Percentiles rank a stretch among this genome's conserved stretches.
These are phyloP conservation scores for Pholiota conissans DNA, from an alignment of 768 basidiomycete species.

Conservation along the genomic window DNA sequence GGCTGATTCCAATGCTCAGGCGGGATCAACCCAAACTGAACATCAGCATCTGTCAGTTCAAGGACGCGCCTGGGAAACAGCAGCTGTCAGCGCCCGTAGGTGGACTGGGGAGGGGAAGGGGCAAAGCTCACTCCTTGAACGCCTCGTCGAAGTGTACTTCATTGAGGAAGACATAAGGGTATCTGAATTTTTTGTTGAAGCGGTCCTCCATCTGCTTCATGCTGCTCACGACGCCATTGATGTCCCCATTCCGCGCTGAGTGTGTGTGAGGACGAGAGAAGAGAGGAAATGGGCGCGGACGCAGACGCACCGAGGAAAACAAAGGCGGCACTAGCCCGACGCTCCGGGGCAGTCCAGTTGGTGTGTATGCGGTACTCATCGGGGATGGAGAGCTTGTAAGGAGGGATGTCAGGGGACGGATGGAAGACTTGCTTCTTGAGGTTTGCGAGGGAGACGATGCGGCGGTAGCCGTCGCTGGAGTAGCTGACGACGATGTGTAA, in stretches of 20 bases:
- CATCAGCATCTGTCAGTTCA: slow-evolving; percentile 23
- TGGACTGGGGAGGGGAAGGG: not conserved
- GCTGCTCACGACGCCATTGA: slow-evolving; percentile 6
- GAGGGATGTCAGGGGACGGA: not conserved
- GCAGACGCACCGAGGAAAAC: slow-evolving; percentile 4
- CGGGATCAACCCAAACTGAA: slow-evolving; percentile 67
- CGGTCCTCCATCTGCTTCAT: slow-evolving; percentile 62
- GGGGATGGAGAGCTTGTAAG: not conserved
- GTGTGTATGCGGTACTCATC: not conserved
- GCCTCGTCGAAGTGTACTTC: slow-evolving; percentile 76
- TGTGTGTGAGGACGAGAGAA: not conserved
- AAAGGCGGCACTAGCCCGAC: not conserved
- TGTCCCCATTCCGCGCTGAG: not conserved
- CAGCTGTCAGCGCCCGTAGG: not conserved
- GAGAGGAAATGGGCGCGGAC: not conserved
- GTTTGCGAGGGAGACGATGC: not conserved
- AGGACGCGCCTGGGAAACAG: not conserved
- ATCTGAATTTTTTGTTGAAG: slow-evolving; percentile 77
- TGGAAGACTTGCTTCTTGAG: slow-evolving; percentile 2
- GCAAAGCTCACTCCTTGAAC: slow-evolving; percentile 62
- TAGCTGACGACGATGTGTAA: slow-evolving; percentile 4
- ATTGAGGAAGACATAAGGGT: slow-evolving; percentile 90
- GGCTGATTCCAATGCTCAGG: slow-evolving; percentile 77
- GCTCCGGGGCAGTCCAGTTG: not conserved
- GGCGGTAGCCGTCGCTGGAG: slow-evolving; percentile 2